Base-by-base conservation (phyloP, 352 stramenopile genomes). In the Globisporangium lucens region DNA sequence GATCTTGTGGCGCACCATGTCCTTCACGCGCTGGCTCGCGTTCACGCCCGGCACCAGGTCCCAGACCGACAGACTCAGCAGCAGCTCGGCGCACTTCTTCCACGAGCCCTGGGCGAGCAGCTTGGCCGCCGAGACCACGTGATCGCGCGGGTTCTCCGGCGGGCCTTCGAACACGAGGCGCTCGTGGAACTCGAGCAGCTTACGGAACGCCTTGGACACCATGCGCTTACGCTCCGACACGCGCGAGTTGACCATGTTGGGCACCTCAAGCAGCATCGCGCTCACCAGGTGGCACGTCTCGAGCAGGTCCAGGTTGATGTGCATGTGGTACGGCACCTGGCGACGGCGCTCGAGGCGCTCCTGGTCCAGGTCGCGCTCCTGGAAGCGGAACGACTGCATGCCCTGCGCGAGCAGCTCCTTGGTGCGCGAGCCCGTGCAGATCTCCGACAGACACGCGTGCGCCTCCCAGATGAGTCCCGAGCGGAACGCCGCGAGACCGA, bases 261-360 rank as follows among this genome's bases (percentile, higher is more conserved):
- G 97, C 67, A 99, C 93, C 79, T 99, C 98, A 12, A 99, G 85
- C 49, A 99, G 89, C 97, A 99, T 99, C 46, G 97, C 97, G 70
- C 88, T 96, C 47, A 98, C 98, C 41, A 99, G 83, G 82, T 99
- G 97, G 76, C 91, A 98, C 63, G 93, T 97, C 76, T 99, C 98
- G 38, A 99, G 82, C 68, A 99, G 73, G 73, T 99, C 98, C 22
- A 99, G 79, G 78, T 99, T 99, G 75, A 99, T 99, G 83, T 99
- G 97, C 92, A 99, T 98, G 83, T 99, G 97, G 84, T 99, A 99
- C 36, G 97, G 97, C 63, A 99, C 87, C 73, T 98, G 94, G 52
- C 98, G 88, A 77, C 98, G 93, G 63, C 97, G 97, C 76, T 99
- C 97, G 8, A 97, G 85, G 62, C 98, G 98, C 79, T 99, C 97